Base-by-base conservation (phyloP, 1,284 basidiomycete genomes). In the Sanguinoderma infundibulare region DNA sequence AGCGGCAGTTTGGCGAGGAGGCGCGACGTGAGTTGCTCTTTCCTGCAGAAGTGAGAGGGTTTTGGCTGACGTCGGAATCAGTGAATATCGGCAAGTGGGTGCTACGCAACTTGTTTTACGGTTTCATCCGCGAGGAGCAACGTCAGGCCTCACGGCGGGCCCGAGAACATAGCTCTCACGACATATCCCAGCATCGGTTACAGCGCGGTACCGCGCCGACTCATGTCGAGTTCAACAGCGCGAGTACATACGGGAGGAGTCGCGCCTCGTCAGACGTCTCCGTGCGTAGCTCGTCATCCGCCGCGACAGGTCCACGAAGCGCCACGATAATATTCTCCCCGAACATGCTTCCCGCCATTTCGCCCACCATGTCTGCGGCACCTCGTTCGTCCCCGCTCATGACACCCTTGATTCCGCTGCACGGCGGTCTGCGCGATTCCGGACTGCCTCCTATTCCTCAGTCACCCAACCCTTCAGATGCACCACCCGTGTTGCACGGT, bases 31-130 rank as follows among this genome's bases (percentile, higher is more conserved):
- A 73, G 91, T 86, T 35, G 14, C 5, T 3, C 7, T n/a, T 2
- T 15, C 1, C 10, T 15, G 7, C 17, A 10, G 15, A 14, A 8
- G 10, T 17, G 5, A 22, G 12, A 47, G 46, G 12, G 5, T 39
- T 36, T 20, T 49, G 3, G 26, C 32, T 49, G 17, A 54, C 34
- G 3, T 42, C 59, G 4, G 17, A n/a, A 36, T 34, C 68, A 94
- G 91, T 94, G 64, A 94, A 93, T 72, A 78, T 93, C 47, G 92
- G 90, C 2, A 92, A 90, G 74, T 93, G 91, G 91, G 84, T 90
- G 2, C 74, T 94, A 22, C 81, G 86, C 30, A 94, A 92, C 71
- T 72, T 94, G 5, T 94, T 94, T 70, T 69, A 85, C 24, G 83
- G 82, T 0, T 92, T 93, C 70, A 82, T 92, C 53, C 79, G 81